These are phyloP conservation scores for Xylaria palmicola DNA, from an alignment of 495 filamentous ascomycete genomes.

Conservation along the genomic window DNA sequence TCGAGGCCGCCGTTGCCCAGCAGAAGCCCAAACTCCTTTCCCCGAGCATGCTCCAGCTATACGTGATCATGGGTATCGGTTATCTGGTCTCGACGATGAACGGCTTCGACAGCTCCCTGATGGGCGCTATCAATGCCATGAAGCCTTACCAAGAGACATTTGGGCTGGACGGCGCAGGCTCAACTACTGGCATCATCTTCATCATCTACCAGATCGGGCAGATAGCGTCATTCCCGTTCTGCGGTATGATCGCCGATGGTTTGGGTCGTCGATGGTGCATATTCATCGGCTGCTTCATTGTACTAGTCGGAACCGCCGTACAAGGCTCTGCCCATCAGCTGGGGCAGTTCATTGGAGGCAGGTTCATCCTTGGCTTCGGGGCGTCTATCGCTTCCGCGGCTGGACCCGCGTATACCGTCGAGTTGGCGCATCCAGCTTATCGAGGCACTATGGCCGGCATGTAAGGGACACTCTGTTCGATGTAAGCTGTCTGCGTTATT, in stretches of 20 bases:
- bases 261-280: constrained; percentile 55
- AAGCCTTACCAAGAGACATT: constrained; percentile 44
- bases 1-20: constrained; percentile 40
- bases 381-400: constrained; percentile 15
- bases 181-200: constrained; percentile 28
- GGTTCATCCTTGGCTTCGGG: constrained; percentile 51
- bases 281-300: constrained; percentile 51
- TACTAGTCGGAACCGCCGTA: constrained; percentile 54
- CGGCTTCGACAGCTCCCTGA: constrained; percentile 45
- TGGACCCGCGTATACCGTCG: constrained; percentile 14
- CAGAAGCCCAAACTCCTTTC: constrained; percentile 45
- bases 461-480: constrained; percentile 13
- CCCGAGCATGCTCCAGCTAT: constrained; percentile 49
- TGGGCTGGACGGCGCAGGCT: constrained; percentile 35
- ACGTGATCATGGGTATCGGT: constrained; percentile 41
- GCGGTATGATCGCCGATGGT: constrained; percentile 36
- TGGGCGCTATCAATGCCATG: constrained; percentile 46
- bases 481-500: too few relatives aligned
- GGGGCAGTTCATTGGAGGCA: constrained; percentile 53
- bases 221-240: too few relatives aligned
- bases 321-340: constrained; percentile 45
- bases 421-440: constrained; percentile 31
- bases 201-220: constrained; percentile 50
- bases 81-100: constrained; percentile 51
- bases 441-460: constrained; percentile 56